A percentile compares a stretch with the other conserved stretches of the same genome.
Conservation (phyloP, 148 eudicot species). For the Silene uniflora region DNA sequence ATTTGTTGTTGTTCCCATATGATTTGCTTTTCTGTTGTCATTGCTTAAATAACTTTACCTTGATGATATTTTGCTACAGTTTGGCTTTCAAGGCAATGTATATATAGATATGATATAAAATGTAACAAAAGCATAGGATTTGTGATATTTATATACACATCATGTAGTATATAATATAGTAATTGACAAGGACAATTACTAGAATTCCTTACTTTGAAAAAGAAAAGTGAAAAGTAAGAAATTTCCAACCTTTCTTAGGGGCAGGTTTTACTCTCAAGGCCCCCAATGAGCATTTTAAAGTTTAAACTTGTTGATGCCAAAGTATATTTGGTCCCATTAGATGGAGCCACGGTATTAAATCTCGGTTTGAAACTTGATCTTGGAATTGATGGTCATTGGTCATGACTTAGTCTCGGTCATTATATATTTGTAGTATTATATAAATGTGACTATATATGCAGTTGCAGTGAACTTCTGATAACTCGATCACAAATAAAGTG, state of each 20-base stretch:
- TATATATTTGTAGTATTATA: no score
- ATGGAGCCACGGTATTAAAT: neutral
- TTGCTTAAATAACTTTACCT: slow-evolving; percentile 22
- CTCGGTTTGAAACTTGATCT: no score
- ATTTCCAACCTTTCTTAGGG: slow-evolving; percentile 18
- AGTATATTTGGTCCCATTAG: neutral
- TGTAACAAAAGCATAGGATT: slow-evolving; percentile 12
- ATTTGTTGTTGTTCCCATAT: slow-evolving; percentile 32
- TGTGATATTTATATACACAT: neutral
- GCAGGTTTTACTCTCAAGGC: slow-evolving; percentile 22
- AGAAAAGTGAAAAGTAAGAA: slow-evolving; percentile 18
- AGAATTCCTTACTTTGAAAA: slow-evolving; percentile 25
- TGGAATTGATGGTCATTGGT: no score
- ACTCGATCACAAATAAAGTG: no score
- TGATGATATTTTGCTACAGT: slow-evolving; percentile 21
- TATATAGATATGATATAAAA: slow-evolving; percentile 12
- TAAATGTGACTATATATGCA: no score
- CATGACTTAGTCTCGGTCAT: no score
- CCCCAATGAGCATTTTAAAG: neutral
- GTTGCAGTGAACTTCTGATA: no score
- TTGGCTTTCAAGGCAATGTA: slow-evolving; percentile 48
- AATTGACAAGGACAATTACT: slow-evolving; percentile 20
- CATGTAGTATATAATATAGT: neutral
- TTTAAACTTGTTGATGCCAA: slow-evolving; percentile 2
- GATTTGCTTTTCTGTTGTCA: neutral